phyloP scores from a whole-genome alignment of 106 monocot species.

The Agapanthus africanus region DNA sequence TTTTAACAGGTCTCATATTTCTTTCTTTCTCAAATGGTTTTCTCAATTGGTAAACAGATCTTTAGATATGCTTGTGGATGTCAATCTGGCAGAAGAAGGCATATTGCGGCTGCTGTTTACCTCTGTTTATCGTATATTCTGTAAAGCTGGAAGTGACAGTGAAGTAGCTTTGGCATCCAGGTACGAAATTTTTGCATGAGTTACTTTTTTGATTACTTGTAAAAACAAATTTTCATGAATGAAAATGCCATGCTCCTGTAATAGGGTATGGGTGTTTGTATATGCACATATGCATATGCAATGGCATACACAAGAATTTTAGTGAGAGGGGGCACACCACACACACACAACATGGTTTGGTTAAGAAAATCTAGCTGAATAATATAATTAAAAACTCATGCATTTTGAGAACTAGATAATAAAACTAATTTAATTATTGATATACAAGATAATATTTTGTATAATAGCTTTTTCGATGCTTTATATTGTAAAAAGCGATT shows the following conservation, averaged over 20 bases:
- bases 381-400: too few relatives aligned
- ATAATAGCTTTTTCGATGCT: too few relatives aligned
- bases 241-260: background rate
- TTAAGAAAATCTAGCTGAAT: too few relatives aligned
- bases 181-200: too few relatives aligned
- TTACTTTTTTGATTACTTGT: background rate
- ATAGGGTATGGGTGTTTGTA: too few relatives aligned
- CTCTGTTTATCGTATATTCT: constrained; percentile 56
- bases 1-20: background rate
- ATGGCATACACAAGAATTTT: too few relatives aligned
- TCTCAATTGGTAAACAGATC: constrained; percentile 42
- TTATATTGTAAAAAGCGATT: too few relatives aligned
- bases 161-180: constrained; percentile 61
- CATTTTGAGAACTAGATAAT: too few relatives aligned
- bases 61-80: constrained; percentile 81
- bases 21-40: constrained; percentile 3
- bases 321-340: too few relatives aligned
- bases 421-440: too few relatives aligned
- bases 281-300: background rate
- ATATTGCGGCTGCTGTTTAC: constrained; percentile 71
- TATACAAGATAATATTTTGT: too few relatives aligned
- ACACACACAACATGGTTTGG: too few relatives aligned
- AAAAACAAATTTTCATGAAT: background rate
- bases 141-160: constrained; percentile 50
- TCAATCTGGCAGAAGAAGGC: constrained; percentile 90